These are phyloP conservation scores for Pichia sp. DNA, from an alignment of 1,139 yeast species.

Conservation along the genomic window DNA sequence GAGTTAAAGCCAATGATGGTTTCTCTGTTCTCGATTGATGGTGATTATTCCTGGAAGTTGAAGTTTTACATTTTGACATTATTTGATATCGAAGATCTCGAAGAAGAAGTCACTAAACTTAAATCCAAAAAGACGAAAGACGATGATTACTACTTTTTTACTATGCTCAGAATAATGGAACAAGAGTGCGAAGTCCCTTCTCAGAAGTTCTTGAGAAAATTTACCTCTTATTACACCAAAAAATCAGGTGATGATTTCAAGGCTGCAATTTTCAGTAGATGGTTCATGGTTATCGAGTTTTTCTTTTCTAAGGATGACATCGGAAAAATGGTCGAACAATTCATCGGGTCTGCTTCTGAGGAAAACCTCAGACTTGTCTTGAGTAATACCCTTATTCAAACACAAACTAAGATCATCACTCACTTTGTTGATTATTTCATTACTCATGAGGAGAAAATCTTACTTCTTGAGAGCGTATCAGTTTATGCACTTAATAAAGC, in stretches of 20 bases:
- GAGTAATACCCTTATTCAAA: slow-evolving; percentile 33
- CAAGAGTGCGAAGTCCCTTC: slow-evolving; percentile 24
- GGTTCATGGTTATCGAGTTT: slow-evolving; percentile 45
- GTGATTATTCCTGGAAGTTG: slow-evolving; percentile 34
- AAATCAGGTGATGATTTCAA: slow-evolving; percentile 19
- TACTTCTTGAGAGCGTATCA: slow-evolving; percentile 33
- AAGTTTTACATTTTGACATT: slow-evolving; percentile 41
- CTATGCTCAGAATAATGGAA: slow-evolving; percentile 44
- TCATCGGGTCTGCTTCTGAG: slow-evolving; percentile 13
- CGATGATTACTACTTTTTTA: slow-evolving; percentile 30
- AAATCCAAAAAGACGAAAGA: background rate
- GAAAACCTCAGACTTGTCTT: slow-evolving; percentile 16
- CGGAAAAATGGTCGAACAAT: slow-evolving; percentile 13
- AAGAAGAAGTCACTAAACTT: slow-evolving; percentile 12
- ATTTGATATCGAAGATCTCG: slow-evolving; percentile 35
- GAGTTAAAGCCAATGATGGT: slow-evolving; percentile 17
- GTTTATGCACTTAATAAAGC: slow-evolving; percentile 41
- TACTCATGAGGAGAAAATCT: slow-evolving; percentile 2
- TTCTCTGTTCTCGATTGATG: slow-evolving; percentile 16
- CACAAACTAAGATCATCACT: slow-evolving; percentile 33
- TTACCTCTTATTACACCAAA: slow-evolving; percentile 26
- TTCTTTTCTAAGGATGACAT: slow-evolving; percentile 26
- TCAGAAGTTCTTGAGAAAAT: slow-evolving; percentile 18
- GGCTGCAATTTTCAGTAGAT: slow-evolving; percentile 37
- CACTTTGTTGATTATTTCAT: slow-evolving; percentile 25